Percentiles rank a stretch among this genome's conserved stretches.
phyloP scores from a whole-genome alignment of 805 yeast genomes.

The Kluyveromyces wickerhamii region DNA sequence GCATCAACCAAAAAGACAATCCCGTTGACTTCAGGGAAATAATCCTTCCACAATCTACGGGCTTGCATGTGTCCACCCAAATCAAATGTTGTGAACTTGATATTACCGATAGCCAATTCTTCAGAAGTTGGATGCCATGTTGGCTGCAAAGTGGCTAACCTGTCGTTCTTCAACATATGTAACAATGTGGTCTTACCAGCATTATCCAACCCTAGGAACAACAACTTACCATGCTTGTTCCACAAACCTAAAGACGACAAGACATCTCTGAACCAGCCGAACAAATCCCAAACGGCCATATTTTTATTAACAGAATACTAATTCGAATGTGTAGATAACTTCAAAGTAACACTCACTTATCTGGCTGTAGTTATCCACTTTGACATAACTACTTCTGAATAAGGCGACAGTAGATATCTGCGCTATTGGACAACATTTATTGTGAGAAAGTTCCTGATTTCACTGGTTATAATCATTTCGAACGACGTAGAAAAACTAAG shows the following conservation, averaged over 20 bases:
- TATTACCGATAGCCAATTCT: conserved; percentile 93
- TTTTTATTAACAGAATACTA: conserved; percentile 1
- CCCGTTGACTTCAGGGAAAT: conserved; percentile 98
- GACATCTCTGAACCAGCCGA: conserved; percentile 53
- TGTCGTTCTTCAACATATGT: conserved; percentile 86
- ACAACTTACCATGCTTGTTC: conserved; percentile 94
- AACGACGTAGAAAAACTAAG: too few species aligned
- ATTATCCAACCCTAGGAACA: conserved; percentile 93
- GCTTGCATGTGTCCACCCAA: conserved; percentile 99
- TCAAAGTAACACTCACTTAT: too few species aligned
- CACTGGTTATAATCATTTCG: too few species aligned
- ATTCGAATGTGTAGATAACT: too few species aligned
- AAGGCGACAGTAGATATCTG: too few species aligned
- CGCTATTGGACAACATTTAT: too few species aligned
- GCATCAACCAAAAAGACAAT: conserved; percentile 95
- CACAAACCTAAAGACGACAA: conserved; percentile 72
- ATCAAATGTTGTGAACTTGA: conserved; percentile 95
- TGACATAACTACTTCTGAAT: too few species aligned
- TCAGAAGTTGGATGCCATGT: conserved; percentile 98
- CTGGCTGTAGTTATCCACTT: too few species aligned
- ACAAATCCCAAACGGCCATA: conserved; percentile 23
- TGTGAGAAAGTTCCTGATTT: too few species aligned
- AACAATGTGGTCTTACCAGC: conserved; percentile 93
- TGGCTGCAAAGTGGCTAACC: conserved; percentile 96
- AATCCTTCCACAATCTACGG: conserved; percentile 98